phyloP scores from a whole-genome alignment of 345 rosid genomes.

The Citrus reticulata region DNA sequence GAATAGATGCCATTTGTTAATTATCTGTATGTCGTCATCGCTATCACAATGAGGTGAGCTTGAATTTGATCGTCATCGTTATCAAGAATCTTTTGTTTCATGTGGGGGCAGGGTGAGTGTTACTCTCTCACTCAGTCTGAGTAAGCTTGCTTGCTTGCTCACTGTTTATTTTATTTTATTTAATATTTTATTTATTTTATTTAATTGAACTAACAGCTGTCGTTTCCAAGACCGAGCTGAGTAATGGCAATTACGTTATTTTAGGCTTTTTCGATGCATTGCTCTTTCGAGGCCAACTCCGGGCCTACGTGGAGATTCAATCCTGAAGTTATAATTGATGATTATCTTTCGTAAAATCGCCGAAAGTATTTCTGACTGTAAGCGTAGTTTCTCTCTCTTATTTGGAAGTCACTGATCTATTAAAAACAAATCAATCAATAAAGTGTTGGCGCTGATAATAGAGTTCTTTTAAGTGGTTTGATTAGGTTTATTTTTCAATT shows the following conservation, averaged over 20 bases:
- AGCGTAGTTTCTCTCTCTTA: too few species aligned
- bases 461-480: too few species aligned
- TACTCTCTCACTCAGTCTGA: not conserved
- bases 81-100: not conserved
- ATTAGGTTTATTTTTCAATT: too few species aligned
- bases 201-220: not conserved
- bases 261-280: not conserved
- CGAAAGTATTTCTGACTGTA: too few species aligned
- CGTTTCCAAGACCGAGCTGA: not conserved
- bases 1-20: too few species aligned
- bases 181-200: too few species aligned
- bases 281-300: not conserved
- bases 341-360: too few species aligned
- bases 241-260: too few species aligned
- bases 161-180: too few species aligned
- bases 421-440: too few species aligned
- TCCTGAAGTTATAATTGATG: not conserved
- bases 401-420: too few species aligned
- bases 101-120: not conserved
- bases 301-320: not conserved
- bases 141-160: not conserved
- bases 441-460: too few species aligned
- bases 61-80: not conserved
- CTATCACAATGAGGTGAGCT: not conserved
- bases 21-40: not conserved